Evolutionary conservation across 257 asterid genomes (phyloP).

Genomic region (Dorcoceras hygrometricum): DNA sequence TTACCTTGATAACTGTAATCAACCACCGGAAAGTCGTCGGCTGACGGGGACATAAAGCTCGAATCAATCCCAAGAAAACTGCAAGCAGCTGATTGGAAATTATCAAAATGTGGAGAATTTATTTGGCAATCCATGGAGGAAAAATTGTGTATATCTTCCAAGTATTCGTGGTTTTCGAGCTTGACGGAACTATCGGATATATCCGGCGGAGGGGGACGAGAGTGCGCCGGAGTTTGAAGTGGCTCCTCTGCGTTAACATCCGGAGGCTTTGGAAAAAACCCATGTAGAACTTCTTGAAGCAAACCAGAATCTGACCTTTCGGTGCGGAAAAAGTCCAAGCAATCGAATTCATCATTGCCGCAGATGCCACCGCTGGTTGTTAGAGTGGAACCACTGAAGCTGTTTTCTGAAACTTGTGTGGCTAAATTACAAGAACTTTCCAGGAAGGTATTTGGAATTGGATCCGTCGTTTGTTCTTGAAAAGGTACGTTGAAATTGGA

Average conservation of each 20-base stretch:
- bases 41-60: conserved; percentile 15
- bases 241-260: conserved; percentile 25
- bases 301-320: conserved; percentile 52
- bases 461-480: conserved; percentile 27
- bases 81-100: not conserved
- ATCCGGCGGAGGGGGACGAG: not conserved
- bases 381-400: conserved; percentile 9
- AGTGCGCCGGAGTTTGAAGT: too few species aligned
- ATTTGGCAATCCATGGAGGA: too few species aligned
- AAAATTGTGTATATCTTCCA: conserved; percentile 14
- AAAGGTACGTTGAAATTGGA: conserved; percentile 17
- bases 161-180: not conserved
- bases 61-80: conserved; percentile 23
- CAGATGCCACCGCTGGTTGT: conserved; percentile 11
- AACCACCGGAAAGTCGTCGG: conserved; percentile 15
- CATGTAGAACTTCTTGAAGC: conserved; percentile 39
- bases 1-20: not conserved
- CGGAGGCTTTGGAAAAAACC: conserved; percentile 49
- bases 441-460: conserved; percentile 12
- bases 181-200: not conserved
- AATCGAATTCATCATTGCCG: conserved; percentile 6
- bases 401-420: conserved; percentile 27
- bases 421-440: conserved; percentile 22
- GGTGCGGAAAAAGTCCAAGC: conserved; percentile 47
- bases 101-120: conserved; percentile 26